Evolutionary conservation across 768 basidiomycete genomes (phyloP).

Genomic region (Suillus alpinus): DNA sequence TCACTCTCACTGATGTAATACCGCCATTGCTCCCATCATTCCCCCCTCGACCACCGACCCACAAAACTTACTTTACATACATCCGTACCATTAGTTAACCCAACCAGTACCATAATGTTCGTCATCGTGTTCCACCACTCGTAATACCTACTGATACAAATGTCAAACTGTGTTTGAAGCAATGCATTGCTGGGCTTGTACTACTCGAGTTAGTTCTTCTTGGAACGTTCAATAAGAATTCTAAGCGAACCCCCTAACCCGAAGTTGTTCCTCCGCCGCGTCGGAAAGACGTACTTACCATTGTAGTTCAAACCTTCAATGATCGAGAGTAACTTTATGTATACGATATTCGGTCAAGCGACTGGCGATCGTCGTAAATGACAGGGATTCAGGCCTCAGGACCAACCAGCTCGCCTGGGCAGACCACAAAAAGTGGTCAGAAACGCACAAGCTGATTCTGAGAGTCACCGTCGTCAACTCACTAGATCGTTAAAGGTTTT

Average conservation of each 20-base stretch:
- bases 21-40: constrained; percentile 7
- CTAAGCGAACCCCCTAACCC: neutral
- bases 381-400: no score
- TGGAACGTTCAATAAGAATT: neutral
- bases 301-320: neutral
- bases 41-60: neutral
- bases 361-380: no score
- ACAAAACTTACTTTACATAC: neutral
- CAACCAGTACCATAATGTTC: neutral
- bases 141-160: neutral
- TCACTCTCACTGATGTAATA: constrained; percentile 16
- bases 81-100: neutral
- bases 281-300: neutral
- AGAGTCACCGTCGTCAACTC: no score
- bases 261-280: no score
- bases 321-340: neutral
- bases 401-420: neutral
- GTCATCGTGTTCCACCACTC: neutral
- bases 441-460: neutral
- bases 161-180: neutral
- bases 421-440: neutral
- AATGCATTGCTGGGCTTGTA: neutral
- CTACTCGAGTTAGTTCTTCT: neutral
- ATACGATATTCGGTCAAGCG: neutral
- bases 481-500: neutral